Evolutionary conservation across 768 basidiomycete species (phyloP).

Genomic region (Trametes cubensis): DNA sequence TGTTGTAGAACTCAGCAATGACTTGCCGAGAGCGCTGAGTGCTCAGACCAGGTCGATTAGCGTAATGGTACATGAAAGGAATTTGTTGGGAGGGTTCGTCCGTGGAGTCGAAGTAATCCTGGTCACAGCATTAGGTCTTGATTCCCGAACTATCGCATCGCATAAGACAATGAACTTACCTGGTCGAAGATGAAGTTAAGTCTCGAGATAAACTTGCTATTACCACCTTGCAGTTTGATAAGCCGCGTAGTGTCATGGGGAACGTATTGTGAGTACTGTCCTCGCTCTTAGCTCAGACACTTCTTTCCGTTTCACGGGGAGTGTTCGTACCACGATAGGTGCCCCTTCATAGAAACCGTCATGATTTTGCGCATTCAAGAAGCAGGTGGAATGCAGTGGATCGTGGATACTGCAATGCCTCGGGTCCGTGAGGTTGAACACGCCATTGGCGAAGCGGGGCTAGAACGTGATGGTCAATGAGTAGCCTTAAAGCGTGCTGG

Average conservation of each 20-base stretch:
- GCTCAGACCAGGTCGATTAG: conserved; percentile 58
- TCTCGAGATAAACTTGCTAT: conserved; percentile 53
- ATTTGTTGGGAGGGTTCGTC: conserved; percentile 71
- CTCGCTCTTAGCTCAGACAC: not conserved
- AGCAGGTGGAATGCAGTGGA: conserved; percentile 58
- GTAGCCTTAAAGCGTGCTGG: not conserved
- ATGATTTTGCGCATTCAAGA: conserved; percentile 53
- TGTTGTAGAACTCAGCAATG: conserved; percentile 59
- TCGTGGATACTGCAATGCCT: conserved; percentile 68
- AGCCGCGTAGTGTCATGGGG: conserved; percentile 67
- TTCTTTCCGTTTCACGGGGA: not conserved
- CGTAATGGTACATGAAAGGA: conserved; percentile 73
- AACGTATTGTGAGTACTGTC: conserved; percentile 46
- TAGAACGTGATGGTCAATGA: conserved; percentile 25
- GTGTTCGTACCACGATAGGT: conserved; percentile 51
- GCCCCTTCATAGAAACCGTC: conserved; percentile 72
- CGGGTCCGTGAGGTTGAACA: conserved; percentile 66
- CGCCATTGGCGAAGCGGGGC: conserved; percentile 59
- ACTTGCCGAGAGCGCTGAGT: conserved; percentile 57
- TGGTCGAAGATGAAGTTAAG: conserved; percentile 61
- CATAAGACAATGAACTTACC: conserved; percentile 32
- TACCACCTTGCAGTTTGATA: conserved; percentile 62
- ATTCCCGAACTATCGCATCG: too few species aligned
- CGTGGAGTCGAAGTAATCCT: conserved; percentile 61
- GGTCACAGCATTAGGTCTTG: conserved; percentile 22